phyloP scores from a whole-genome alignment of 2,329 filamentous ascomycete species.

The Talaromyces islandicus region DNA sequence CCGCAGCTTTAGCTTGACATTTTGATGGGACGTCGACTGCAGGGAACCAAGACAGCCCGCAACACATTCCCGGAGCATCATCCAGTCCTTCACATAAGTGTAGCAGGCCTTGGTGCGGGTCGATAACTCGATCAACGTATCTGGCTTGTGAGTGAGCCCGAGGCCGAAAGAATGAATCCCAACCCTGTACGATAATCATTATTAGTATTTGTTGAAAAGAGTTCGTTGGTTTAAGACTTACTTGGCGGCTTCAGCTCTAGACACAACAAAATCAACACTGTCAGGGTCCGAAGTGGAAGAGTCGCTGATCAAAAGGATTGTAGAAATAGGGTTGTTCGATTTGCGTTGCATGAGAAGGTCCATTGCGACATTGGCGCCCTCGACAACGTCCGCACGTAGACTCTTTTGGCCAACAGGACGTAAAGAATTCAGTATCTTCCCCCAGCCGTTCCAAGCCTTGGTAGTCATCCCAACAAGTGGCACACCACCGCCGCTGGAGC shows the following conservation, averaged over 20 bases:
- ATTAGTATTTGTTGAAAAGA: slow-evolving; percentile 16
- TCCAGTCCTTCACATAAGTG: slow-evolving; percentile 99
- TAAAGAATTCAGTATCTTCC: slow-evolving; percentile 77
- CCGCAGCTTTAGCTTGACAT: slow-evolving; percentile 90
- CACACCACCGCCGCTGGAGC: slow-evolving; percentile 86
- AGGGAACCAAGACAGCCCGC: slow-evolving; percentile 87
- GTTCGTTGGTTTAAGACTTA: slow-evolving; percentile 42
- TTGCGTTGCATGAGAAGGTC: slow-evolving; percentile 97
- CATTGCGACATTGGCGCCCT: slow-evolving; percentile 97
- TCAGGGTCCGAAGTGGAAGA: slow-evolving; percentile 91
- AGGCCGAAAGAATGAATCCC: slow-evolving; percentile 95
- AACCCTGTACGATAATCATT: slow-evolving; percentile 51
- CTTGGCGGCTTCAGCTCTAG: slow-evolving; percentile 94
- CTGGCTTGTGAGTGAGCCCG: slow-evolving; percentile 94
- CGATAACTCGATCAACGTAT: slow-evolving; percentile 97
- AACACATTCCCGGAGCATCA: slow-evolving; percentile 97
- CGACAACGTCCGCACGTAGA: slow-evolving; percentile 89
- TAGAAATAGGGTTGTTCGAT: slow-evolving; percentile 89
- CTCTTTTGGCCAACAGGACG: slow-evolving; percentile 95
- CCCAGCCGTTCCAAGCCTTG: slow-evolving; percentile 89
- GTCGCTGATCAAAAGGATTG: slow-evolving; percentile 94
- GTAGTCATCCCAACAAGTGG: slow-evolving; percentile 97
- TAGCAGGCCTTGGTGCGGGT: slow-evolving; percentile 94
- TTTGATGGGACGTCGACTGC: slow-evolving; percentile 95
- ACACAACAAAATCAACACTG: slow-evolving; percentile 96